Evolutionary conservation across 177 flowering plant species (phyloP).

Genomic region (Vitis hybrid): DNA sequence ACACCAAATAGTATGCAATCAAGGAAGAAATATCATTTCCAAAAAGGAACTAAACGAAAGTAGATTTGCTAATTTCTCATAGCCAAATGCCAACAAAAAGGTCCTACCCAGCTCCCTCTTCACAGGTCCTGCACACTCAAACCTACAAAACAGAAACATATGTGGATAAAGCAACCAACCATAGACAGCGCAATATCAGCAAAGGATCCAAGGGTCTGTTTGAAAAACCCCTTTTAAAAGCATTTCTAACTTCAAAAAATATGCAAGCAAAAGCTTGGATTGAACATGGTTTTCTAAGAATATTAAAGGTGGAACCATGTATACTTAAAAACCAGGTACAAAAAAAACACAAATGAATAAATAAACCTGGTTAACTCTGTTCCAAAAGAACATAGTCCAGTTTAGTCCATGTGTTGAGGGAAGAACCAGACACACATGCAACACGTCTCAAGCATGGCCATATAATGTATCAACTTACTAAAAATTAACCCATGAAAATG

Average conservation of each 20-base stretch:
- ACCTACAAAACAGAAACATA: conserved; percentile 27
- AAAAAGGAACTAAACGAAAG: neutral
- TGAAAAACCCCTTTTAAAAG: neutral
- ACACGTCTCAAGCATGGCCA: neutral
- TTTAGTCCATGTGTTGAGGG: too few relatives aligned
- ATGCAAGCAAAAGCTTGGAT: too few relatives aligned
- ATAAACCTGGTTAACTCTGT: too few relatives aligned
- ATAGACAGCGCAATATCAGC: neutral
- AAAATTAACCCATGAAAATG: neutral
- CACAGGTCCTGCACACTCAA: conserved; percentile 50
- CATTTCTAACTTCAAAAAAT: too few relatives aligned
- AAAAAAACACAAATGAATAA: too few relatives aligned
- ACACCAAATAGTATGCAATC: neutral
- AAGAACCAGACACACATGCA: neutral
- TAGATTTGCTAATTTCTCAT: too few relatives aligned
- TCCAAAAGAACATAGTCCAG: too few relatives aligned
- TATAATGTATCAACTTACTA: conserved; percentile 1
- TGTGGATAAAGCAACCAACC: neutral
- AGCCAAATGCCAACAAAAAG: neutral
- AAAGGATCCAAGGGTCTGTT: neutral
- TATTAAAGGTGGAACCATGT: too few relatives aligned
- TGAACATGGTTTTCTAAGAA: too few relatives aligned
- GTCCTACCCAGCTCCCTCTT: neutral
- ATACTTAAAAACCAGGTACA: too few relatives aligned
- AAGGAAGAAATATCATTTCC: neutral